phyloP scores from a whole-genome alignment of 2,329 filamentous ascomycete genomes.

The Thielaviopsis populi region DNA sequence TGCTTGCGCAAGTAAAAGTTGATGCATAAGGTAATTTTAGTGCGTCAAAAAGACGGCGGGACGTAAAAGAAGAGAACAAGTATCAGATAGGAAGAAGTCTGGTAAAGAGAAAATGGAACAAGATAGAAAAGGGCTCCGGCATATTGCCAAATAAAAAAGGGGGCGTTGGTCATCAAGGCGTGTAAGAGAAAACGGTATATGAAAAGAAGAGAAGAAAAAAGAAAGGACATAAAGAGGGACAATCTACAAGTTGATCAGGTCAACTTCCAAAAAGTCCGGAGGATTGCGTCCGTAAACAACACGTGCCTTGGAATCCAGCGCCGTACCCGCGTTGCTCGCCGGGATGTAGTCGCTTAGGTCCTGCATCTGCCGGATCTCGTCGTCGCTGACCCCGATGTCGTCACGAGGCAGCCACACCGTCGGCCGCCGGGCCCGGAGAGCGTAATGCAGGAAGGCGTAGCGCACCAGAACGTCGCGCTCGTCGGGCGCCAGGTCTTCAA shows the following conservation, averaged over 20 bases:
- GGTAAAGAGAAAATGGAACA: too few relatives aligned
- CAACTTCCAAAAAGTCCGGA: slow-evolving; percentile 77
- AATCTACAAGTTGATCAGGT: slow-evolving; percentile 62
- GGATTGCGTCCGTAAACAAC: slow-evolving; percentile 76
- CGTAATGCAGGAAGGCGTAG: slow-evolving; percentile 81
- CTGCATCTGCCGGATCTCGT: slow-evolving; percentile 70
- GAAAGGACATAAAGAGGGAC: not conserved
- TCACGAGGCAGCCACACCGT: slow-evolving; percentile 91
- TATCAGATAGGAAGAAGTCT: not conserved
- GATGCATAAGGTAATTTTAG: not conserved
- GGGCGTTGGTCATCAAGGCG: not conserved
- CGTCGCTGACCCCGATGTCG: slow-evolving; percentile 76
- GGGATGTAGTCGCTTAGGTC: slow-evolving; percentile 67
- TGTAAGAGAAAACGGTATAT: not conserved
- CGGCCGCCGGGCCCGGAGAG: slow-evolving; percentile 67
- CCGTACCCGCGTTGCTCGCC: slow-evolving; percentile 88
- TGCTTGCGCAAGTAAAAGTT: slow-evolving; percentile 5
- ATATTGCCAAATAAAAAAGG: slow-evolving; percentile 3
- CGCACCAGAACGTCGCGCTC: slow-evolving; percentile 75
- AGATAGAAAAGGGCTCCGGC: not conserved
- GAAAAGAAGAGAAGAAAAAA: not conserved
- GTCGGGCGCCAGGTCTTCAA: slow-evolving; percentile 83
- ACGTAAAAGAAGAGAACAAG: not conserved
- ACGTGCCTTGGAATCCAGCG: slow-evolving; percentile 65
- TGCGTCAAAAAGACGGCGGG: not conserved